Conservation (phyloP, 495 filamentous ascomycete genomes). For the Amniculicola lignicola region DNA sequence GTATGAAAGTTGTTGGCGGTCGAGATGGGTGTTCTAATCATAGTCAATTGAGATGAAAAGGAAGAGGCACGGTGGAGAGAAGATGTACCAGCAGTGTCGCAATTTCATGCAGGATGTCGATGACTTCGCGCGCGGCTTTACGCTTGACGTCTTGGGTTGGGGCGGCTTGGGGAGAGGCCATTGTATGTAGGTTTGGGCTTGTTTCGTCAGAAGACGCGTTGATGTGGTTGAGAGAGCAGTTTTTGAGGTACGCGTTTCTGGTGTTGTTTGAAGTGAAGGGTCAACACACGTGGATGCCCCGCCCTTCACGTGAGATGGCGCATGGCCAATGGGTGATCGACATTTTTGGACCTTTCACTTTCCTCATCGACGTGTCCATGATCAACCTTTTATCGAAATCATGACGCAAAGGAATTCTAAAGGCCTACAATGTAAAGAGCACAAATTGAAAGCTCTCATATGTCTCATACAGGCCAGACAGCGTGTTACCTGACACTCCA, state of each 20-base stretch:
- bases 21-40: constrained; percentile 81
- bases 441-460: not conserved
- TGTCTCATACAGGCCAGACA: too few species aligned
- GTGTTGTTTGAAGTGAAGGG: not conserved
- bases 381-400: too few species aligned
- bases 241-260: not conserved
- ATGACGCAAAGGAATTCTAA: not conserved
- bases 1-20: constrained; percentile 82
- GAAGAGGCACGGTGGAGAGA: not conserved
- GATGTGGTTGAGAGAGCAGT: not conserved
- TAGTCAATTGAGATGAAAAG: not conserved
- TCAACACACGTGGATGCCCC: too few species aligned
- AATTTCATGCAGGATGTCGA: constrained; percentile 94
- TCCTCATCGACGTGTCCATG: too few species aligned
- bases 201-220: too few species aligned
- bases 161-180: constrained; percentile 12
- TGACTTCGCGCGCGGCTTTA: constrained; percentile 88
- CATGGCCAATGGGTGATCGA: not conserved
- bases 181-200: too few species aligned
- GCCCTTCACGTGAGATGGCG: too few species aligned
- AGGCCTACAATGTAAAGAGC: not conserved
- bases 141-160: constrained; percentile 61
- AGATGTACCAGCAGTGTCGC: constrained; percentile 71
- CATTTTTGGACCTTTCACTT: too few species aligned
- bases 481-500: too few species aligned